phyloP scores from a whole-genome alignment of 2,329 filamentous ascomycete species.

The Ophiostoma ulmi region DNA sequence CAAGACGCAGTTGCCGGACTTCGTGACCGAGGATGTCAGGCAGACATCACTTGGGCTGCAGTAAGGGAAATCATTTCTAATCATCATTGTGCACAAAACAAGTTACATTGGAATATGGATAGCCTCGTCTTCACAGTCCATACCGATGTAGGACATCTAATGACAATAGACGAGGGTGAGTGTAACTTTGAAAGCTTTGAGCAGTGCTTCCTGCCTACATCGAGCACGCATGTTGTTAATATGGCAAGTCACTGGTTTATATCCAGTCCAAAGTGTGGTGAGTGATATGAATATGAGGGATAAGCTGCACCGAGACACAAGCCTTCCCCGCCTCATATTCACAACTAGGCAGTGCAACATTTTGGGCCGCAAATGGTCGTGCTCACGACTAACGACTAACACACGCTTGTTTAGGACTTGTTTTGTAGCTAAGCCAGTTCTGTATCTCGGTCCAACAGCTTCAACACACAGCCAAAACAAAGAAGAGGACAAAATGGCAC shows the following conservation, averaged over 20 bases:
- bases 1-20: slow-evolving; percentile 9
- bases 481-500: not conserved
- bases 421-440: not conserved
- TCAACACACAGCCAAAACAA: not conserved
- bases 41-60: not conserved
- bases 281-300: not conserved
- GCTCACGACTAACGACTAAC: not conserved
- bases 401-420: not conserved
- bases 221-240: not conserved
- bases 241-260: not conserved
- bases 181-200: not conserved
- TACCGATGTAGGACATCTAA: slow-evolving; percentile 1
- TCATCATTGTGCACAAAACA: not conserved
- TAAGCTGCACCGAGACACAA: not conserved
- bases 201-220: not conserved
- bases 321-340: slow-evolving; percentile 17
- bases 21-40: not conserved
- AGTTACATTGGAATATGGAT: not conserved
- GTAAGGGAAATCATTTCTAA: not conserved
- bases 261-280: not conserved
- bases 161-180: not conserved
- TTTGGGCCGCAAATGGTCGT: slow-evolving; percentile 22
- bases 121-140: not conserved
- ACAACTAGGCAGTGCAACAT: slow-evolving; percentile 19
- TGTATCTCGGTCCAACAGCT: not conserved